phyloP scores from a whole-genome alignment of 164 flowering plant species.

The Liquidambar formosana region DNA sequence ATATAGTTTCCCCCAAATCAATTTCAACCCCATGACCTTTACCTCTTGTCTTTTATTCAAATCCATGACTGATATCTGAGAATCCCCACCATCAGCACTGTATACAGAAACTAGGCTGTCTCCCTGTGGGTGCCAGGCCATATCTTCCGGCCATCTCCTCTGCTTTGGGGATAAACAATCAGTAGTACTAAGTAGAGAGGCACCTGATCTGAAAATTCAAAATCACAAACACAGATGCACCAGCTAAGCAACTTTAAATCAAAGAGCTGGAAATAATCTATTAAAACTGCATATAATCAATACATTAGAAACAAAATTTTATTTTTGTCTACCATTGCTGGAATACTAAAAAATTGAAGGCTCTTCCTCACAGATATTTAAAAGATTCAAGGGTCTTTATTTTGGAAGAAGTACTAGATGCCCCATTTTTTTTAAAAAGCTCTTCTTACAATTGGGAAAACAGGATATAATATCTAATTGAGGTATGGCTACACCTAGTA shows the following conservation, averaged over 20 bases:
- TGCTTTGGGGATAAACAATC: constrained; percentile 71
- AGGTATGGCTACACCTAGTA: too few relatives aligned
- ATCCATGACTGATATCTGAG: constrained; percentile 76
- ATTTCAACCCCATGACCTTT: too few relatives aligned
- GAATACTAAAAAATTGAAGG: not conserved
- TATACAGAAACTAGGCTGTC: constrained; percentile 64
- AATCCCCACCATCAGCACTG: constrained; percentile 82
- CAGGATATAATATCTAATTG: too few relatives aligned
- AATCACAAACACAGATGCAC: constrained; percentile 5
- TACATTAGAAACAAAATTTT: not conserved
- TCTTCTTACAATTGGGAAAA: too few relatives aligned
- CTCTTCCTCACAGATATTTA: not conserved
- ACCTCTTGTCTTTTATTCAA: constrained; percentile 62
- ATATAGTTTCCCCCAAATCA: too few relatives aligned
- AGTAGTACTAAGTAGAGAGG: constrained; percentile 60
- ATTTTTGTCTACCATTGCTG: not conserved
- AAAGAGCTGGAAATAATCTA: not conserved
- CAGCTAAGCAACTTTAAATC: constrained; percentile 1
- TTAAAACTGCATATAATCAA: not conserved
- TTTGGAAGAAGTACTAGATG: not conserved
- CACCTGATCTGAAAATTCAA: constrained; percentile 60
- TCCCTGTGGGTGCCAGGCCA: constrained; percentile 93
- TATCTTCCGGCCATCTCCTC: constrained; percentile 97
- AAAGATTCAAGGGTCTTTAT: not conserved
- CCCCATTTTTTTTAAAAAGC: too few relatives aligned